Evolutionary conservation across 2,329 filamentous ascomycete genomes (phyloP).

Genomic region (Cytospora chrysosperma): DNA sequence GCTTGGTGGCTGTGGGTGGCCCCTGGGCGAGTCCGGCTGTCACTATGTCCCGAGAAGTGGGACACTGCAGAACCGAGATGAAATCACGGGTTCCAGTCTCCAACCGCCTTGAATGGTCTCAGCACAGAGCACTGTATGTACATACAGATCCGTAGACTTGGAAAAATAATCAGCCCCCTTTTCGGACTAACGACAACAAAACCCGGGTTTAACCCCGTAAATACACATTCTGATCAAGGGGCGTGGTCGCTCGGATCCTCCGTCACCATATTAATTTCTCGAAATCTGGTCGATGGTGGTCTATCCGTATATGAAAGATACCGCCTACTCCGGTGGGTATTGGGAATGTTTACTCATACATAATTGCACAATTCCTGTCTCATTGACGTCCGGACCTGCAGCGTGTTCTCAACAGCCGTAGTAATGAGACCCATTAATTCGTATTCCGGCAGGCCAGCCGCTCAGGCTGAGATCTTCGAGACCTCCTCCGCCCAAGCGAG

Average conservation of each 20-base stretch:
- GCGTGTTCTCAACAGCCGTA: not conserved
- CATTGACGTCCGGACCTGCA: not conserved
- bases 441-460: not conserved
- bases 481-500: conserved; percentile 30
- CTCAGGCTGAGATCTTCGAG: conserved; percentile 11
- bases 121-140: too few species aligned
- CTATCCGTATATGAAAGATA: not conserved
- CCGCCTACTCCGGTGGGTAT: not conserved
- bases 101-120: not conserved
- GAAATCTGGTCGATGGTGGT: not conserved
- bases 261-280: not conserved
- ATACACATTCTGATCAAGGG: too few species aligned
- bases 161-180: not conserved
- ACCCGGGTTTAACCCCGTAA: not conserved
- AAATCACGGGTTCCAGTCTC: not conserved
- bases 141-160: too few species aligned
- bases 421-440: not conserved
- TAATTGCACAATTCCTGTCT: not conserved
- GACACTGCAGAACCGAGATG: not conserved
- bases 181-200: not conserved
- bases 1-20: not conserved
- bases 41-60: not conserved
- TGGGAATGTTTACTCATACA: not conserved
- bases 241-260: too few species aligned
- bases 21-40: too few species aligned